Percentiles rank a stretch among this genome's conserved stretches.
Evolutionary conservation across 768 basidiomycete genomes (phyloP).

Genomic region (Lactifluus piperatus): DNA sequence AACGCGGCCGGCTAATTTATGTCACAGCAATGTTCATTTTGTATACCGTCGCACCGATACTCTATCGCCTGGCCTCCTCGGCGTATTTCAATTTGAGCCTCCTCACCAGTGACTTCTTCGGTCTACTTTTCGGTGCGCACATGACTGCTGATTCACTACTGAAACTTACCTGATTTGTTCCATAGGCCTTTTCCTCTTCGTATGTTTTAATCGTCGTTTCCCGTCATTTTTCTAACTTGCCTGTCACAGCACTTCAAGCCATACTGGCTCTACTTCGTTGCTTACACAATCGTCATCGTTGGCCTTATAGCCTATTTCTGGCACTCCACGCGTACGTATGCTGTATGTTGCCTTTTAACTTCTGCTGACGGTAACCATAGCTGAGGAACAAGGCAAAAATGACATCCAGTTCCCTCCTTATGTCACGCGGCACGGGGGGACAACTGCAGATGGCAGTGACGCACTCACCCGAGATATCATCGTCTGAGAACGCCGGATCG

Average conservation of each 20-base stretch:
- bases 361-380: constrained; percentile 29
- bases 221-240: neutral
- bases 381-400: constrained; percentile 64
- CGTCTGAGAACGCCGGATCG: neutral
- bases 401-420: constrained; percentile 54
- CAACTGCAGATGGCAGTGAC: neutral
- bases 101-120: constrained; percentile 84
- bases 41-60: constrained; percentile 77
- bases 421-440: constrained; percentile 27
- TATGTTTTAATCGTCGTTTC: constrained; percentile 24
- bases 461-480: neutral
- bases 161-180: neutral
- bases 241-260: constrained; percentile 59
- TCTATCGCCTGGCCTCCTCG: constrained; percentile 81
- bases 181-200: constrained; percentile 44
- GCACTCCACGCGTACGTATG: constrained; percentile 69
- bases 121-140: constrained; percentile 56
- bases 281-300: constrained; percentile 58
- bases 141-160: neutral
- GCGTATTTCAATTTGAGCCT: constrained; percentile 80
- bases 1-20: neutral
- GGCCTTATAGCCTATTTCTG: constrained; percentile 85
- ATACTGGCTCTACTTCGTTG: constrained; percentile 84
- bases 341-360: neutral
- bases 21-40: constrained; percentile 66